phyloP scores from a whole-genome alignment of 2,329 filamentous ascomycete genomes.

The Torrubiellomyces zombiae region DNA sequence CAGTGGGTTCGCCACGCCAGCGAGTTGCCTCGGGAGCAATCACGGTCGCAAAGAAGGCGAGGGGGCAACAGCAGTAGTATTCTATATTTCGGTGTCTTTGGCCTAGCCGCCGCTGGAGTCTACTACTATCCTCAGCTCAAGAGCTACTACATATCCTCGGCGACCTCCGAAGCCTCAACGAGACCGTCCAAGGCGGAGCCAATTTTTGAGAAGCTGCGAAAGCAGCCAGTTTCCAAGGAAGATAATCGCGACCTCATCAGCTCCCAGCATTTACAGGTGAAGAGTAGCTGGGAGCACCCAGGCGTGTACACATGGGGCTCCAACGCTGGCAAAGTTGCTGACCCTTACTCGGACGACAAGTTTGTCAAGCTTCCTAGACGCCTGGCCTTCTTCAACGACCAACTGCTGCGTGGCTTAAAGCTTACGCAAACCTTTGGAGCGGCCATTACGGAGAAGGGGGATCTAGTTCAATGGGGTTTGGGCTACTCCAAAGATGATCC shows the following conservation, averaged over 20 bases:
- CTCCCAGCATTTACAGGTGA: slow-evolving; percentile 76
- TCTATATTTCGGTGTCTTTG: slow-evolving; percentile 19
- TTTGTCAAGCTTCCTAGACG: slow-evolving; percentile 67
- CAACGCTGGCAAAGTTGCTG: slow-evolving; percentile 70
- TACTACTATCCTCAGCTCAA: slow-evolving; percentile 21
- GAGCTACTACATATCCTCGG: slow-evolving; percentile 7
- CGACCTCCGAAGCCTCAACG: slow-evolving; percentile 5
- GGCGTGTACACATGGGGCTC: slow-evolving; percentile 91
- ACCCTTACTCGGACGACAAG: slow-evolving; percentile 61
- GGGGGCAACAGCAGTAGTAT: no score
- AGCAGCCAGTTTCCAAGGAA: slow-evolving; percentile 43
- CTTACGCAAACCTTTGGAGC: slow-evolving; percentile 68
- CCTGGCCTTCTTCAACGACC: slow-evolving; percentile 68
- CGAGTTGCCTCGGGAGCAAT: slow-evolving; percentile 6
- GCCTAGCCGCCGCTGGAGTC: slow-evolving; percentile 19
- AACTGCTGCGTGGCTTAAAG: slow-evolving; percentile 74
- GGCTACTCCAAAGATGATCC: slow-evolving; percentile 51
- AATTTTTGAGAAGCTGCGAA: slow-evolving; percentile 50
- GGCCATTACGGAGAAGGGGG: slow-evolving; percentile 73
- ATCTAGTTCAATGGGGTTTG: slow-evolving; percentile 81
- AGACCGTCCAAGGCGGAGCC: slow-evolving; percentile 30
- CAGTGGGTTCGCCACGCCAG: slow-evolving; percentile 16
- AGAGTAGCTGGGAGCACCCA: slow-evolving; percentile 63
- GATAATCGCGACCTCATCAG: slow-evolving; percentile 62
- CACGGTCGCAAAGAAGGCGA: slow-evolving; percentile 10